These are phyloP conservation scores for Emydomyces testavorans DNA, from an alignment of 2,329 filamentous ascomycete species.

Conservation along the genomic window DNA sequence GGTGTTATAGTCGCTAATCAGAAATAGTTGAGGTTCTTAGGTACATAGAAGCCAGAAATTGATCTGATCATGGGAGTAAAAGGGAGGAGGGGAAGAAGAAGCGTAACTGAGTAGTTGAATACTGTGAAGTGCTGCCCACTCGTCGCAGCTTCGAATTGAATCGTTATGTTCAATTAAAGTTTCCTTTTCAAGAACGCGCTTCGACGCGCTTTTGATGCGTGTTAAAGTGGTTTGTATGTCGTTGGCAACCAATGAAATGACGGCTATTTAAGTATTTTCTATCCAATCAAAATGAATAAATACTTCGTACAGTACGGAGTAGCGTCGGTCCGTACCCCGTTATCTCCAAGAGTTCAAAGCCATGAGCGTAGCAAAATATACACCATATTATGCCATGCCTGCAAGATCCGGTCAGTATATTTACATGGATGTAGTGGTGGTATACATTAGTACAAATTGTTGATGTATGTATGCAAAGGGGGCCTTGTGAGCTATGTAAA, in stretches of 20 bases:
- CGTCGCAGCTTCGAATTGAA: background rate
- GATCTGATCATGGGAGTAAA: background rate
- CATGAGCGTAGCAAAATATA: background rate
- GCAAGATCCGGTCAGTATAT: background rate
- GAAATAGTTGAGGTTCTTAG: background rate
- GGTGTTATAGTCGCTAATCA: background rate
- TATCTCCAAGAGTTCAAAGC: no score
- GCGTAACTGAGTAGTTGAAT: background rate
- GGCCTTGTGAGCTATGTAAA: no score
- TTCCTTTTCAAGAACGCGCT: conserved; percentile 2
- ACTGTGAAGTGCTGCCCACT: background rate
- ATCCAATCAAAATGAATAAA: no score
- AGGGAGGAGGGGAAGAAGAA: background rate
- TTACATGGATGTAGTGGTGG: conserved; percentile 8
- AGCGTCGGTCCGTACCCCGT: no score
- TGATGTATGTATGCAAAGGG: no score
- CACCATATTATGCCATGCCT: background rate
- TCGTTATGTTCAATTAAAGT: background rate
- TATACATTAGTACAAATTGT: no score
- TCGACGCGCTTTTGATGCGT: conserved; percentile 1
- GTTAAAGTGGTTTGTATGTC: background rate
- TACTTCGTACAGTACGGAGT: no score
- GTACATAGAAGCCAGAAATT: no score
- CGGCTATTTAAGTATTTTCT: no score
- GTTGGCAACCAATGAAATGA: no score